phyloP scores from a whole-genome alignment of 257 asterid species.

The Avicennia marina region DNA sequence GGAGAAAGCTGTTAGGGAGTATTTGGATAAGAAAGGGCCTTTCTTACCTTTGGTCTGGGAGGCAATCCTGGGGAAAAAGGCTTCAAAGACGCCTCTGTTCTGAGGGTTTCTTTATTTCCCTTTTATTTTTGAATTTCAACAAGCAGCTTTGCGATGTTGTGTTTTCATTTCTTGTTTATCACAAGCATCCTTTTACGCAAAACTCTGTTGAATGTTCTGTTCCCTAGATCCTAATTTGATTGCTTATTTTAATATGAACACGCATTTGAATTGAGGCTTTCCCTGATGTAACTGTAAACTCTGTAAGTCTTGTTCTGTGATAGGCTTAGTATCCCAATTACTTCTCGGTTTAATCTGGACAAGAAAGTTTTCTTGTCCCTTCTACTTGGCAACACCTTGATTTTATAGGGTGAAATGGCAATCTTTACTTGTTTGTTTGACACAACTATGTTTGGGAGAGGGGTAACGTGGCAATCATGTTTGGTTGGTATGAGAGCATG shows the following conservation, averaged over 20 bases:
- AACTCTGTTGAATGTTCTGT: not conserved
- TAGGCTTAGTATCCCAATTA: not conserved
- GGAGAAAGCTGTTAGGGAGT: slow-evolving; percentile 59
- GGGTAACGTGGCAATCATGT: no score
- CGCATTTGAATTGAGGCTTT: slow-evolving; percentile 4
- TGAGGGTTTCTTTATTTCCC: slow-evolving; percentile 11
- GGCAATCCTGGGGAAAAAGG: slow-evolving; percentile 71
- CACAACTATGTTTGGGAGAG: no score
- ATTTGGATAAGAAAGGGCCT: slow-evolving; percentile 78
- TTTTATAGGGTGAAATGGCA: no score
- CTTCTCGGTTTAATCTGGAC: no score
- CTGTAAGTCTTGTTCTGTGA: not conserved
- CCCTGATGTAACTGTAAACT: not conserved
- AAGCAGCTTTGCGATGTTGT: no score
- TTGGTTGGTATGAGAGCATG: no score
- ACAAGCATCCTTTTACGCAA: not conserved
- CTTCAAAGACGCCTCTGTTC: slow-evolving; percentile 47
- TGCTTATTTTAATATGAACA: slow-evolving; percentile 12
- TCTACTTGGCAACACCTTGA: no score
- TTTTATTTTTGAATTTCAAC: not conserved
- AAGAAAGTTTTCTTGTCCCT: no score
- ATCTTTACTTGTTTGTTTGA: no score
- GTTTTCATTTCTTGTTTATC: no score
- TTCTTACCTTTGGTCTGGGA: slow-evolving; percentile 82
- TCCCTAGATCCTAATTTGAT: not conserved